phyloP scores from a whole-genome alignment of 2,329 filamentous ascomycete species.

The Monosporascus sp. region DNA sequence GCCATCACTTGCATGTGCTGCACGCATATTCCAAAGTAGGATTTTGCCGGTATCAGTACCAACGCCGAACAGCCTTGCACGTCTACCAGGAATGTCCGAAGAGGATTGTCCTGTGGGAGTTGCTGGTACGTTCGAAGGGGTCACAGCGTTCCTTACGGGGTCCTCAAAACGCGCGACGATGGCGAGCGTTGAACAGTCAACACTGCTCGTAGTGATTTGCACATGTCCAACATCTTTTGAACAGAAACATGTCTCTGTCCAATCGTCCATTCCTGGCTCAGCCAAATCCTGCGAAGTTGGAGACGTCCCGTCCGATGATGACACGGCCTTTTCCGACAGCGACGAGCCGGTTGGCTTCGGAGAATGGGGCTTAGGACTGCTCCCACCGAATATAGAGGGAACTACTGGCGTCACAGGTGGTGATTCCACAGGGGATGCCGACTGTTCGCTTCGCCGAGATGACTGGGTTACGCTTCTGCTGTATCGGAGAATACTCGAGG shows the following conservation, averaged over 20 bases:
- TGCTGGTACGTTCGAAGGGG: constrained; percentile 43
- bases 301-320: constrained; percentile 19
- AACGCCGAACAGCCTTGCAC: constrained; percentile 72
- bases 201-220: constrained; percentile 62
- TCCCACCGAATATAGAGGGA: constrained; percentile 27
- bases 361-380: constrained; percentile 10
- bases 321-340: constrained; percentile 12
- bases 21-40: constrained; percentile 79
- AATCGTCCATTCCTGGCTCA: constrained; percentile 48
- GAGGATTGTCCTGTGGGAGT: constrained; percentile 34
- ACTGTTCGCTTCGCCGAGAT: constrained; percentile 2
- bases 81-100: constrained; percentile 73
- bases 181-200: constrained; percentile 73
- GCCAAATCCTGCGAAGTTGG: constrained; percentile 11
- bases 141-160: constrained; percentile 57
- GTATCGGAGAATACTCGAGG: constrained; percentile 39
- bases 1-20: constrained; percentile 50
- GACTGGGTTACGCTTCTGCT: constrained; percentile 26
- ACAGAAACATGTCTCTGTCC: constrained; percentile 56
- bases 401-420: constrained; percentile 4
- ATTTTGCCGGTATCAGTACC: constrained; percentile 77
- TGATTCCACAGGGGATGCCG: constrained; percentile 2
- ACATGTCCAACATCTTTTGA: constrained; percentile 55
- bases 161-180: constrained; percentile 72
- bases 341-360: constrained; percentile 15